phyloP scores from a whole-genome alignment of 179 eudicot genomes.

The Gypsophila paniculata region DNA sequence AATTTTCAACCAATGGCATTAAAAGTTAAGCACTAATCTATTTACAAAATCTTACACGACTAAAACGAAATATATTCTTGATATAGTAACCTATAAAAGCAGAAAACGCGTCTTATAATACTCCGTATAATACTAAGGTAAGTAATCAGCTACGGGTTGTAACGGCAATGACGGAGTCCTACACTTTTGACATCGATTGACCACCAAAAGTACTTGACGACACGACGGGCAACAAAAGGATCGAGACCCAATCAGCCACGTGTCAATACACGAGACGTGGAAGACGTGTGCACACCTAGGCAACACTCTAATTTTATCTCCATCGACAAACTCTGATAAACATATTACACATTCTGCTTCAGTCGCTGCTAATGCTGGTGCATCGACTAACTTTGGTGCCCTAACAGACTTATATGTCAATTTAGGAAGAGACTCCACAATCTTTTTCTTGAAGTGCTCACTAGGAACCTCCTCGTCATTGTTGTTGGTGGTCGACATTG shows the following conservation, averaged over 20 bases:
- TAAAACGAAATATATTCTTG: no score
- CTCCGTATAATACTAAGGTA: no score
- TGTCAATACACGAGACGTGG: conserved; percentile 24
- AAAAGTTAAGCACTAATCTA: neutral
- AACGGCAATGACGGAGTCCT: neutral
- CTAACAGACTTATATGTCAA: conserved; percentile 9
- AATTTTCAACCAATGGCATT: neutral
- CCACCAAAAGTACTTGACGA: conserved; percentile 16
- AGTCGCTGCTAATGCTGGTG: neutral
- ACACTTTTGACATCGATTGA: conserved; percentile 1
- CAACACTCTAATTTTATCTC: conserved; percentile 26
- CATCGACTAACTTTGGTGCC: no score
- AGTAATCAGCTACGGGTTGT: conserved; percentile 12
- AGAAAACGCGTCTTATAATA: no score
- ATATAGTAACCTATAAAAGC: no score
- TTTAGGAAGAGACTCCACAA: conserved; percentile 19
- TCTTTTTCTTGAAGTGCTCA: conserved; percentile 9
- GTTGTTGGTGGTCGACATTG: neutral
- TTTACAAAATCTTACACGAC: neutral
- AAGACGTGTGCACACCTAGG: conserved; percentile 25
- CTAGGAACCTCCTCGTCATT: neutral
- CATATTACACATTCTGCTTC: conserved; percentile 28
- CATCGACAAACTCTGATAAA: conserved; percentile 26
- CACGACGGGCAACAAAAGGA: conserved; percentile 29
- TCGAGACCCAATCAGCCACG: conserved; percentile 22